Evolutionary conservation across 805 yeast genomes (phyloP), one percentile per base, ranked within the genome.

Genomic region (Saccharomycopsis fibuligera): DNA sequence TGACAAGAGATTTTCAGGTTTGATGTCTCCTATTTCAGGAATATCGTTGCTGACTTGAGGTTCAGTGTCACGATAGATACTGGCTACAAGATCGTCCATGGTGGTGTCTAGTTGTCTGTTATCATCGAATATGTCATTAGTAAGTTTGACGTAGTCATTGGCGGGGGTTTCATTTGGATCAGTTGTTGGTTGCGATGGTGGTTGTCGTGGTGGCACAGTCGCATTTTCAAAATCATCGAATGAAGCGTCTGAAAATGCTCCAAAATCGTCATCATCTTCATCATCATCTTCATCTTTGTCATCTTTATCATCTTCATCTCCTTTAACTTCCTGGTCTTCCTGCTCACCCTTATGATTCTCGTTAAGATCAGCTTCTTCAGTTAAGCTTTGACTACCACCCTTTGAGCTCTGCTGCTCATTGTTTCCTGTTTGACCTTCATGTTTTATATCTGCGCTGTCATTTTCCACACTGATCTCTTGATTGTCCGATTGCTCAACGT

Each of bases 221-320:
- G 47, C 30, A 39, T 55, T 54, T 53, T 56, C 62, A 39, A 63
- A 62, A 21, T 61, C 64, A 24, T 61, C 66, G 45, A 64, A 64
- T 5, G 68, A 64, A 2, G 65, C 68, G 42, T 64, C 68, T 2
- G 66, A 62, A 48, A 63, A 62, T 6, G 57, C 58, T 3, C 67
- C 67, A 52, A 62, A 61, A 35, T 62, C 67, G 35, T 61, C 64
- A 19, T 62, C 66, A 6, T 52, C 60, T 1, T 53, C 58, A 10
- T 44, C 53, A 21, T 37, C 36, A 4, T 47, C 39, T 10, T 17
- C 41, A 1, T 37, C 24, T n/a, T 12, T 21, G n/a, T 21, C 38
- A 14, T 27, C 30, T 4, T 46, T 14, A 4, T 23, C 35, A 16
- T 48, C 45, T 8, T 25, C 33, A 3, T 35, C 24, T 4, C 12